Base-by-base conservation (phyloP, 2,329 filamentous ascomycete genomes). In the Phaeophleospora eucalypticola region DNA sequence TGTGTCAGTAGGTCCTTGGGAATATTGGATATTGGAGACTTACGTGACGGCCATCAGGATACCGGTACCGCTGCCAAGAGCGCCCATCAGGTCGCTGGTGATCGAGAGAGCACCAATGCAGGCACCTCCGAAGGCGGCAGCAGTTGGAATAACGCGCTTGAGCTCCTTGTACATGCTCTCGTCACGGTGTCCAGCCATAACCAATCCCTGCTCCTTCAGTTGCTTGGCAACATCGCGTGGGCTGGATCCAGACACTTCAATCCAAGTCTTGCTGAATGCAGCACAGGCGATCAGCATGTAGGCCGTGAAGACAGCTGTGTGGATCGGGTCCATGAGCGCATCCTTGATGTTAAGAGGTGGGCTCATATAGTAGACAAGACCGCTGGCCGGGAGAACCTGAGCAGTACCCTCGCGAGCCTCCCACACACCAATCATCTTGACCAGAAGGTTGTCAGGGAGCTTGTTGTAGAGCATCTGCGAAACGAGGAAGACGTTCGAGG, bases 111-210 rank as follows among this genome's bases (percentile, higher is more conserved):
- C 91, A 77, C 93, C 93, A 77, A 98, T 98, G 79, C 91, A 97
- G 59, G 93, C 93, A 80, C 93, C 93, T 72, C 94, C 93, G 60
- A 98, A 98, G 63, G 94, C 93, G 57, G 93, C 93, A 53, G 93
- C 94, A 51, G 93, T 97, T 56, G 93, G 94, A 58, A 98, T 98
- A 64, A 98, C 93, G 66, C 93, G 87, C 87, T 98, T 98, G 57
- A 98, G 83, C 76, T 98, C 93, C 80, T 95, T 95, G 83, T 98
- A 98, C 93, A 98, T 98, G 79, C 87, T 94, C 81, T 97, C 91
- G 72, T 98, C 94, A 76, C 93, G 88, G 79, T 98, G 93, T 67
- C 93, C 93, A 65, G 93, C 91, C 94, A 98, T 98, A 61, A 98
- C 91, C 49, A 98, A 85, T 69, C 93, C 93, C 76, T 98, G 93